phyloP scores from a whole-genome alignment of 148 eudicot species.

The Tetragonia tetragonoides region DNA sequence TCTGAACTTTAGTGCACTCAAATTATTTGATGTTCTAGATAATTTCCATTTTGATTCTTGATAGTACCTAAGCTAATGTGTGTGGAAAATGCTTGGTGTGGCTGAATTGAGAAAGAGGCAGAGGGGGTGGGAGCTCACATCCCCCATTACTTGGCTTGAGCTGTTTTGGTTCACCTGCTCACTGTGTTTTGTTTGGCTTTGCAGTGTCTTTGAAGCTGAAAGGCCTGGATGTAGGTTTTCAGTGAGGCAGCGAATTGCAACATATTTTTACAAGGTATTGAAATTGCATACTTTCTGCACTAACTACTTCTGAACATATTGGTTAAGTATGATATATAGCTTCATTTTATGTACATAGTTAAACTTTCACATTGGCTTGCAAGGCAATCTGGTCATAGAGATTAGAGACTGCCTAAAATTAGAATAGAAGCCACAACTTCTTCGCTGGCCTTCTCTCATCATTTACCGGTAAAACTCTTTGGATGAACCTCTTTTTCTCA shows the following conservation, averaged over 20 bases:
- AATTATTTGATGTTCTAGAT: slow-evolving; percentile 3
- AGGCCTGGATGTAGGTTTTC: slow-evolving; percentile 69
- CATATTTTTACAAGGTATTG: slow-evolving; percentile 63
- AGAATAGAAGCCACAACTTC: not conserved
- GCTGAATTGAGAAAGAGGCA: not conserved
- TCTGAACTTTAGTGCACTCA: not conserved
- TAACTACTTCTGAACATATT: not conserved
- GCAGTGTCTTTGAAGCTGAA: slow-evolving; percentile 77
- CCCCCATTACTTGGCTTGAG: too few relatives aligned
- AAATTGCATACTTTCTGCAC: not conserved
- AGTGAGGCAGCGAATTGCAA: slow-evolving; percentile 48
- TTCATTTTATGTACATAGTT: not conserved
- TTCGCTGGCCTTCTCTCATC: not conserved
- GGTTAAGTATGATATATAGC: not conserved
- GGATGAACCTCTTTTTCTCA: not conserved
- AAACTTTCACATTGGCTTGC: not conserved
- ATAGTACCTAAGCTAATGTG: not conserved
- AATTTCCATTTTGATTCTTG: not conserved
- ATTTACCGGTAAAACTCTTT: not conserved
- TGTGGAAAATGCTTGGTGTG: not conserved
- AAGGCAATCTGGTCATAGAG: not conserved
- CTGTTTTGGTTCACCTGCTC: not conserved
- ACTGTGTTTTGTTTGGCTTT: not conserved
- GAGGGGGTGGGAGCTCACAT: not conserved
- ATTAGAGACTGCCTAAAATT: not conserved